phyloP scores from a whole-genome alignment of 345 rosid genomes.

The Boechera stricta region DNA sequence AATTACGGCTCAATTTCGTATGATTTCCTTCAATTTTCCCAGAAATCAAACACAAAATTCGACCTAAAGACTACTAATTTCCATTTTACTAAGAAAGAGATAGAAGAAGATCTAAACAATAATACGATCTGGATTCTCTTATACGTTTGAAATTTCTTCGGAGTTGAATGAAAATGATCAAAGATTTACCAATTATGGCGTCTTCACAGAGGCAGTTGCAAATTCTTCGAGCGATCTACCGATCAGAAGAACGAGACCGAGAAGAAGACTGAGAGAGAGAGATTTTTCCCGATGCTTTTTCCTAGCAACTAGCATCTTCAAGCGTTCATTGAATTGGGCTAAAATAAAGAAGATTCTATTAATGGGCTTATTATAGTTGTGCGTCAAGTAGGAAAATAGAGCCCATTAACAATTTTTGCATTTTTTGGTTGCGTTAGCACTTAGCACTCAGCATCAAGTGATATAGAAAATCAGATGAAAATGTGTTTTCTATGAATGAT shows the following conservation, averaged over 20 bases:
- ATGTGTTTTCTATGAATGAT: too few relatives aligned
- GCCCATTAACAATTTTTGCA: background rate
- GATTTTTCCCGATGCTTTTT: conserved; percentile 25
- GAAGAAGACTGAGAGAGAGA: conserved; percentile 25
- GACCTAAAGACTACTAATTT: background rate
- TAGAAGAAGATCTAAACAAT: conserved; percentile 33
- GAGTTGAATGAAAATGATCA: background rate
- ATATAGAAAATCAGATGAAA: too few relatives aligned
- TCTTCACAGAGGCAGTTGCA: conserved; percentile 22
- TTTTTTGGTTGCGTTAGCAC: too few relatives aligned
- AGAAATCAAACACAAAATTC: background rate
- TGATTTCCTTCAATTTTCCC: background rate
- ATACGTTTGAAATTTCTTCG: background rate
- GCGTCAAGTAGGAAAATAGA: background rate
- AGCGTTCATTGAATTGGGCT: conserved; percentile 25
- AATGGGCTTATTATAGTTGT: background rate
- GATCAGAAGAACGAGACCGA: conserved; percentile 31
- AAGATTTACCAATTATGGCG: conserved; percentile 40
- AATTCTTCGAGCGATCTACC: conserved; percentile 37
- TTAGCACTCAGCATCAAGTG: too few relatives aligned
- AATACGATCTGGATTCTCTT: background rate
- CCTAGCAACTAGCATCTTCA: conserved; percentile 10
- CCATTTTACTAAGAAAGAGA: background rate
- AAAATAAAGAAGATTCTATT: background rate
- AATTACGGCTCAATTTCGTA: background rate